Percentiles rank a stretch among this genome's conserved stretches.
phyloP scores from a whole-genome alignment of 768 basidiomycete species.

The Naganishia friedmannii region DNA sequence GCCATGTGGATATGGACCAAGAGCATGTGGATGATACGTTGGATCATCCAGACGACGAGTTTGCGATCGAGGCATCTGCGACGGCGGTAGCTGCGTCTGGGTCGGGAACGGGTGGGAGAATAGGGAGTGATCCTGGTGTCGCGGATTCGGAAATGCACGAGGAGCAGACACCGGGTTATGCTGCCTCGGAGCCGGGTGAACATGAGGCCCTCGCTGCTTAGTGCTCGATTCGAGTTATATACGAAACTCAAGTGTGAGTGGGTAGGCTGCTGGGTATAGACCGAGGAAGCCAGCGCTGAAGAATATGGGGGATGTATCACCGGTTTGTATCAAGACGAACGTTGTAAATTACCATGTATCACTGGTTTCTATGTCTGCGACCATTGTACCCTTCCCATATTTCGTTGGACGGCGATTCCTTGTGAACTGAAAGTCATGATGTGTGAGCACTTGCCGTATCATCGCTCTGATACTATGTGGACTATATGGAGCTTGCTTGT shows the following conservation, averaged over 20 bases:
- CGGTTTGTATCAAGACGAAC: background rate
- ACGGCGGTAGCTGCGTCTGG: background rate
- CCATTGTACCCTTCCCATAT: no score
- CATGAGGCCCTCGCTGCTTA: constrained; percentile 3
- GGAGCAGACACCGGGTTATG: background rate
- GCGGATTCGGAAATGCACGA: background rate
- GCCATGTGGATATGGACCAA: constrained; percentile 1
- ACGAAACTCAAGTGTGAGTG: no score
- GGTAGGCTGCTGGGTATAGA: no score
- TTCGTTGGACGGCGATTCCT: no score
- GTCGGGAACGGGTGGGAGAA: background rate
- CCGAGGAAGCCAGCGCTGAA: no score
- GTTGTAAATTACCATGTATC: background rate
- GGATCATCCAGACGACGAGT: constrained; percentile 6
- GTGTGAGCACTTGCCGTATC: no score
- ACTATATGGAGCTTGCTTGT: no score
- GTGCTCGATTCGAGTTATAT: background rate
- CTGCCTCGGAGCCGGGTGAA: constrained; percentile 1
- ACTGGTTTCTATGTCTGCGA: background rate
- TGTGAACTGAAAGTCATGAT: no score
- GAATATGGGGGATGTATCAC: no score
- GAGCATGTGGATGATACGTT: constrained; percentile 17
- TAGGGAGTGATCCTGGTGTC: background rate
- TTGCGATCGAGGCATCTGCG: constrained; percentile 7
- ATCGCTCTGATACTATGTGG: no score